Evolutionary conservation across 2,329 filamentous ascomycete genomes (phyloP).

Genomic region (Curvularia spicifera): DNA sequence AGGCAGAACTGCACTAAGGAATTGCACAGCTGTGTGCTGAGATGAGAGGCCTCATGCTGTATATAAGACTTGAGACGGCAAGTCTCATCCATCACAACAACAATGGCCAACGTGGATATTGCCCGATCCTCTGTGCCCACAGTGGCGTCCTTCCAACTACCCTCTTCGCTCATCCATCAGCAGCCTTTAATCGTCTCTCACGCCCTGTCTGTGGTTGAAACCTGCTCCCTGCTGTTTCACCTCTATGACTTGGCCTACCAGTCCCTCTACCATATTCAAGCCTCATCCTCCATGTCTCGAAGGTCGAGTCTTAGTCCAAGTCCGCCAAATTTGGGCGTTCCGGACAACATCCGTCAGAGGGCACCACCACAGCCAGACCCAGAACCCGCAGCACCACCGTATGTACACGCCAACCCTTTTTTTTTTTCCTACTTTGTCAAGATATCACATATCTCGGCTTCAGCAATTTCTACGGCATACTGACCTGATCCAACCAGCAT

Average conservation of each 20-base stretch:
- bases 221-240: neutral
- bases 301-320: neutral
- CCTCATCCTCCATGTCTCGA: neutral
- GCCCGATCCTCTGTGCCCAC: neutral
- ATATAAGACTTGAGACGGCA: slow-evolving; percentile 15
- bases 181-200: slow-evolving; percentile 2
- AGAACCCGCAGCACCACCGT: slow-evolving; percentile 39
- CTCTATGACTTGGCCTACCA: slow-evolving; percentile 5
- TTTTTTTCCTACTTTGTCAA: neutral
- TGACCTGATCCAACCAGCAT: slow-evolving; percentile 20
- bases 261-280: slow-evolving; percentile 2
- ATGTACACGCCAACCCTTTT: slow-evolving; percentile 16
- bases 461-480: neutral
- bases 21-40: slow-evolving; percentile 14
- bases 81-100: neutral
- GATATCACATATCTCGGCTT: neutral
- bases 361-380: slow-evolving; percentile 26
- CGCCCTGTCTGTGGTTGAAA: slow-evolving; percentile 1
- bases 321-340: neutral
- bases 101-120: slow-evolving; percentile 8
- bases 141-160: slow-evolving; percentile 1
- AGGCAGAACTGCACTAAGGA: slow-evolving; percentile 9
- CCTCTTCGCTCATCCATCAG: slow-evolving; percentile 3
- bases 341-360: neutral
- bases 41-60: slow-evolving; percentile 16